phyloP scores from a whole-genome alignment of 192 early-diverging fungal species.

The Backusella westeae region DNA sequence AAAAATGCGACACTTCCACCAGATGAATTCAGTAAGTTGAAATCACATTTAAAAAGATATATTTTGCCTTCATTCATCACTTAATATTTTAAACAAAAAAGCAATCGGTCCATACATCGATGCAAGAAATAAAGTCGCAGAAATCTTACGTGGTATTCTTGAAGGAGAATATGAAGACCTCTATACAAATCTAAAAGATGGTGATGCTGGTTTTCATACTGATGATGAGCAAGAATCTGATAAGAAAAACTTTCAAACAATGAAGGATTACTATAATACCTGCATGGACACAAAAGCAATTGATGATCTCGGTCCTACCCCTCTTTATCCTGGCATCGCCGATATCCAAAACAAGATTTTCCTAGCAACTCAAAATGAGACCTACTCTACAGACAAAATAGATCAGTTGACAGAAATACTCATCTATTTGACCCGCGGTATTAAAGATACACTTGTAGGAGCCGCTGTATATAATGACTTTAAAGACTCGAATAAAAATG shows the following conservation, averaged over 20 bases:
- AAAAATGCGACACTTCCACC: conserved; percentile 53
- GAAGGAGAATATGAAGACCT: conserved; percentile 41
- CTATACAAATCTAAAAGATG: neutral
- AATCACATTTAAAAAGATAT: neutral
- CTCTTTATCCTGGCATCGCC: conserved; percentile 34
- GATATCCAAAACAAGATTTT: conserved; percentile 32
- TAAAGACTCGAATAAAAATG: conserved; percentile 54
- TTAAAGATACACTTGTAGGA: conserved; percentile 37
- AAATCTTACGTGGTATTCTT: conserved; percentile 46
- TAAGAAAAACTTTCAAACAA: conserved; percentile 49
- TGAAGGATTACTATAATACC: conserved; percentile 52
- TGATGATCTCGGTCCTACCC: conserved; percentile 34
- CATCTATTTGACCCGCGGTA: neutral
- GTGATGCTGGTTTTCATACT: conserved; percentile 13
- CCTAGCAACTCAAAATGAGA: neutral
- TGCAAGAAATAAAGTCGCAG: conserved; percentile 24
- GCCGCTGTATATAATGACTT: conserved; percentile 52
- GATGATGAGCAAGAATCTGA: conserved; percentile 41
- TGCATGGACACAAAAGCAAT: conserved; percentile 52
- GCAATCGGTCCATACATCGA: conserved; percentile 20
- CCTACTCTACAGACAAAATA: neutral
- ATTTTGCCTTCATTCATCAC: no score
- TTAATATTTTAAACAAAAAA: neutral
- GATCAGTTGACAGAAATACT: neutral
- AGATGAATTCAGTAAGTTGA: conserved; percentile 44